Evolutionary conservation across 1,284 basidiomycete species (phyloP).

Genomic region (Puccinia coronata): DNA sequence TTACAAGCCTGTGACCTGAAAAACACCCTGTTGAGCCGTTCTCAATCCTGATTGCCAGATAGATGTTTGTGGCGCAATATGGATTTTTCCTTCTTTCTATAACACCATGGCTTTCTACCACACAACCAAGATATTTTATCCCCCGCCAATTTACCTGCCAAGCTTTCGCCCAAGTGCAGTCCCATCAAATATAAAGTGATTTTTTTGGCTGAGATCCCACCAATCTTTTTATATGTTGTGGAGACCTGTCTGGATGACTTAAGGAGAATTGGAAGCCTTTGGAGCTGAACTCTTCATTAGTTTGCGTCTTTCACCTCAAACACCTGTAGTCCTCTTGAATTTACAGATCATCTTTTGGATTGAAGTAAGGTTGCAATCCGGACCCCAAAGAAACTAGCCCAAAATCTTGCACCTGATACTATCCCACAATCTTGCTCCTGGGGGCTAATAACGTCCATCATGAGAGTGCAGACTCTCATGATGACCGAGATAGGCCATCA

Average conservation of each 20-base stretch:
- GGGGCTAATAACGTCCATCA: no score
- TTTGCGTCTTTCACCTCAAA: constrained; percentile 86
- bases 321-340: constrained; percentile 90
- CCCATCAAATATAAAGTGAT: constrained; percentile 98
- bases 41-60: constrained; percentile 99
- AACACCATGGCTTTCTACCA: constrained; percentile 93
- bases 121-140: constrained; percentile 99
- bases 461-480: no score
- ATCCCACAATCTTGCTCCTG: no score
- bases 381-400: no score
- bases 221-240: constrained; percentile 94
- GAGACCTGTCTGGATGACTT: constrained; percentile 97
- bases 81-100: constrained; percentile 98
- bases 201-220: constrained; percentile 85
- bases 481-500: no score
- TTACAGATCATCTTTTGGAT: no score
- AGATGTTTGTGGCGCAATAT: constrained; percentile 95
- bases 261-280: constrained; percentile 85
- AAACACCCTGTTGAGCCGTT: constrained; percentile 93
- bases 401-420: no score
- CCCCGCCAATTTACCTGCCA: constrained; percentile 91
- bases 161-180: constrained; percentile 95
- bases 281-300: constrained; percentile 89
- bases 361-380: no score
- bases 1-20: constrained; percentile 98